Evolutionary conservation across 371 early-diverging fungal genomes (phyloP).

Genomic region (Capillidium rhysosporum): DNA sequence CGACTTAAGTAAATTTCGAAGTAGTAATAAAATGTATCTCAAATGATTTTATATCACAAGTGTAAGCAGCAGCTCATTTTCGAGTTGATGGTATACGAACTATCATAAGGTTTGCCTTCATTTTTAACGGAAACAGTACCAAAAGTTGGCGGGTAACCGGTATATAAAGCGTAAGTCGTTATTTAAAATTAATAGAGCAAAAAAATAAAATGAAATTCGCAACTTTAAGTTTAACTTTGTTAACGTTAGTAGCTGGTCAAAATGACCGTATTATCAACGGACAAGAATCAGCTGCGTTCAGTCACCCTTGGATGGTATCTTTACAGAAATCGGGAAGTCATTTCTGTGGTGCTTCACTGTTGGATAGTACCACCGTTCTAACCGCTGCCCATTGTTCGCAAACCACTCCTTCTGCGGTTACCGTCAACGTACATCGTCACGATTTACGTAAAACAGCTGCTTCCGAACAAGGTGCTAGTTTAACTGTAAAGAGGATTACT

Average conservation of each 20-base stretch:
- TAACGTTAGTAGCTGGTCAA: background rate
- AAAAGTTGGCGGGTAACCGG: too few relatives aligned
- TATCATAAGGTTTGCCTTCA: too few relatives aligned
- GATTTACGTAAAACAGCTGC: background rate
- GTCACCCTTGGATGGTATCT: background rate
- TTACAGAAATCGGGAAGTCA: background rate
- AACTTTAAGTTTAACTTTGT: too few relatives aligned
- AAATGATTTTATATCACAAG: too few relatives aligned
- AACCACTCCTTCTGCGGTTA: background rate
- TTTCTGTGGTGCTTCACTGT: background rate
- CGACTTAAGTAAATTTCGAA: too few relatives aligned
- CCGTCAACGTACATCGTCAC: background rate
- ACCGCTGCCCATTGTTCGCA: constrained; percentile 3
- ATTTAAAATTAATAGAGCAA: too few relatives aligned
- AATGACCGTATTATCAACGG: background rate
- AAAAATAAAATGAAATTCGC: too few relatives aligned
- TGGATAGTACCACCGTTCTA: background rate
- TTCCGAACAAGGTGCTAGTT: background rate
- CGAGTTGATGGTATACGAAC: too few relatives aligned
- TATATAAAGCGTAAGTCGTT: too few relatives aligned
- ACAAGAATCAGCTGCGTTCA: background rate
- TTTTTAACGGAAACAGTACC: too few relatives aligned
- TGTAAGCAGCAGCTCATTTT: too few relatives aligned
- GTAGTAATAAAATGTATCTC: too few relatives aligned
- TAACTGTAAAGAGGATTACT: background rate